These are phyloP conservation scores for Sporisorium graminicola DNA, from an alignment of 1,284 basidiomycete species.

Conservation along the genomic window DNA sequence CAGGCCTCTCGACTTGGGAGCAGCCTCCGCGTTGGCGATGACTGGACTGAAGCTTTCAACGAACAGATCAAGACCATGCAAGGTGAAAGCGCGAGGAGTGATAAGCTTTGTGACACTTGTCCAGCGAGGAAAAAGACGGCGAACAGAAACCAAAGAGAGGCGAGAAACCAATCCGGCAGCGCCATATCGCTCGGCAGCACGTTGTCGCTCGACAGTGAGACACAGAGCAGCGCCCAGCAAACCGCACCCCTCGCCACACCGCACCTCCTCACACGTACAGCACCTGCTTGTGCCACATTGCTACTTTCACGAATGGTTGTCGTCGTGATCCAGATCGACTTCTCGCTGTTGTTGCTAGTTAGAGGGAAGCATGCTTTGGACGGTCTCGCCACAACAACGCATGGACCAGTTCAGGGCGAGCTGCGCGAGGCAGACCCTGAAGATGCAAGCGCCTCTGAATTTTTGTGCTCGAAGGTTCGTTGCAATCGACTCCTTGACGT, in stretches of 20 bases:
- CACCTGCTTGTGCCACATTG: too few relatives aligned
- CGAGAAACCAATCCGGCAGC: neutral
- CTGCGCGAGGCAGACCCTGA: constrained; percentile 10
- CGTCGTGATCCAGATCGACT: neutral
- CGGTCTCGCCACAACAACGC: neutral
- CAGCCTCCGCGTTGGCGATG: neutral
- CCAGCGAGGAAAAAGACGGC: neutral
- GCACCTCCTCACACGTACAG: neutral
- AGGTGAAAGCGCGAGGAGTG: too few relatives aligned
- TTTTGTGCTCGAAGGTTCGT: constrained; percentile 29
- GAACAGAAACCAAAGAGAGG: neutral
- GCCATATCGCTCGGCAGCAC: constrained; percentile 6
- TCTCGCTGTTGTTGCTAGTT: neutral
- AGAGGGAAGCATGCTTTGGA: neutral
- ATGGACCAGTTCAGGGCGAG: constrained; percentile 7
- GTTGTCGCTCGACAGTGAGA: constrained; percentile 4
- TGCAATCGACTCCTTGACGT: constrained; percentile 18
- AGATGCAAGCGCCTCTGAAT: neutral
- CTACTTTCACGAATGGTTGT: too few relatives aligned
- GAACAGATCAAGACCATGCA: neutral
- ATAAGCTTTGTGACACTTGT: neutral
- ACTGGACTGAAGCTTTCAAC: neutral
- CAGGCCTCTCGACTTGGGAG: neutral
- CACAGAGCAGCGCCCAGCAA: neutral
- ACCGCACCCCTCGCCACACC: neutral